Base-by-base conservation (phyloP, 169 alveolate genomes). In the Cryptosporidium bovis region DNA sequence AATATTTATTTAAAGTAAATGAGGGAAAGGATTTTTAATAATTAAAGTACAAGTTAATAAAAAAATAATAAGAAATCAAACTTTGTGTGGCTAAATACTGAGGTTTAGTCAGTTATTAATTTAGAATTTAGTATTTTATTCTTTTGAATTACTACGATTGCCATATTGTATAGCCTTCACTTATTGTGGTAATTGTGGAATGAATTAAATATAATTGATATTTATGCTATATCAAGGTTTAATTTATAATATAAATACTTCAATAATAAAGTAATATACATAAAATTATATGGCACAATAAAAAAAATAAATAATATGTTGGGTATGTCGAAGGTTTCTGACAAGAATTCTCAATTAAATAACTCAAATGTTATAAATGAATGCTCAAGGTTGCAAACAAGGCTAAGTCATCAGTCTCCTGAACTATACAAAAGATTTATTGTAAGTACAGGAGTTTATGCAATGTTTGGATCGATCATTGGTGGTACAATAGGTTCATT, bases 361-460 rank as follows among this genome's bases (percentile, higher is more conserved):
- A 66, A 56, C 12, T 34, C 66, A 10, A 69, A 34, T 46, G 5
- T 64, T 16, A 51, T 33, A 18, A 44, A 69, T 34, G 82, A 50
- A 7, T 27, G 51, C 13, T 69, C 60, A 2, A 33, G 50, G 16
- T 13, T 24, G 5, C 44, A 51, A 18, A 55, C 40, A 12, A 44
- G 18, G 5, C 33, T 7, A 44, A 51, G 18, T 1, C 27, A 58
- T 10, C 77, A 51, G 29, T 15, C 64, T 36, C 71, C 87, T 20
- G 87, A 77, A 44, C 5, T 77, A 13, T 77, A 77, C 64, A 77
- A 77, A 48, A 77, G 87, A 60, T 62, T 77, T n/a, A 18, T 62
- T 6, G 64, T 77, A 40, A 77, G 77, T 29, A 77, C 87, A 6
- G 71, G 77, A 40, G 71, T 77, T 16, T 77, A 77, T 77, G 71